Evolutionary conservation across 495 filamentous ascomycete genomes (phyloP).

Genomic region (Penicillium maclennaniae): DNA sequence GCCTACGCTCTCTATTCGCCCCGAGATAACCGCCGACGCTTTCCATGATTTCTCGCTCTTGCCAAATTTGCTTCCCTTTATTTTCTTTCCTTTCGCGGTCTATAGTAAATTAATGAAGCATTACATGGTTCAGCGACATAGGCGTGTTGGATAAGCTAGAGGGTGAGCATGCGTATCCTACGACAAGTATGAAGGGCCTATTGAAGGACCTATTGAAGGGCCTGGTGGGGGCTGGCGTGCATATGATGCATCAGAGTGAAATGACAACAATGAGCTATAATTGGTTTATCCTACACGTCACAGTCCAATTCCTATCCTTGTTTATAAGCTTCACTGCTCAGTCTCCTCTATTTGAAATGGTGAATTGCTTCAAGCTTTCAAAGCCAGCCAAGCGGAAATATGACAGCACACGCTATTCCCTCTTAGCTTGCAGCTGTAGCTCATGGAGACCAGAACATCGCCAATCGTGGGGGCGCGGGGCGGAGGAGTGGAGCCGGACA

Average conservation of each 20-base stretch:
- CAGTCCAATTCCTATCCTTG: too few relatives aligned
- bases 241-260: constrained; percentile 1
- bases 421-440: too few relatives aligned
- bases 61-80: neutral
- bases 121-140: constrained; percentile 1
- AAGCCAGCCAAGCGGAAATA: too few relatives aligned
- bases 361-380: too few relatives aligned
- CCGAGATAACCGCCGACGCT: constrained; percentile 16
- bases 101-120: neutral
- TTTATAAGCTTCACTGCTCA: too few relatives aligned
- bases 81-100: neutral
- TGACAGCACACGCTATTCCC: too few relatives aligned
- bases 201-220: too few relatives aligned
- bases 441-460: too few relatives aligned
- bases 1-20: constrained; percentile 13
- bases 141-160: constrained; percentile 11
- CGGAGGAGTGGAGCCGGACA: constrained; percentile 10
- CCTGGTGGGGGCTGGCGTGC: constrained; percentile 19
- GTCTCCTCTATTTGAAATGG: too few relatives aligned
- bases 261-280: neutral
- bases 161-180: constrained; percentile 18
- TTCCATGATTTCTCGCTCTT: constrained; percentile 9
- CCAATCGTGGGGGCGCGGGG: neutral
- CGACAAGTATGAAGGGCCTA: constrained; percentile 2
- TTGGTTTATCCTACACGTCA: neutral